phyloP scores from a whole-genome alignment of 2,329 filamentous ascomycete species.

The Botrytis tulipae region DNA sequence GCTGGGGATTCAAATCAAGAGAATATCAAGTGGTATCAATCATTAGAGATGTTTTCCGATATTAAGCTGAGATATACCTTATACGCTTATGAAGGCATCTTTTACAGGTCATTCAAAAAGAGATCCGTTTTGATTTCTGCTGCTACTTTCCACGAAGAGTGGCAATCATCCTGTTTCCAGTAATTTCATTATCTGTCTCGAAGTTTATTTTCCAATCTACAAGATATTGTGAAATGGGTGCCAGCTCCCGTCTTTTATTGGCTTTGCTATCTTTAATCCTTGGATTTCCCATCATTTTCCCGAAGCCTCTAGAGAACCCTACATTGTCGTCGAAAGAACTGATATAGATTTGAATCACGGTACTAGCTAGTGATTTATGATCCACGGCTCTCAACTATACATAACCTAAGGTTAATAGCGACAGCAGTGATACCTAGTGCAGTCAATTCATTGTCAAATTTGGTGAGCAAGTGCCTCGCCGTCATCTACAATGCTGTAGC shows the following conservation, averaged over 20 bases:
- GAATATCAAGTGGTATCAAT: background rate
- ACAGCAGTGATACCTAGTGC: background rate
- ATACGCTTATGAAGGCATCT: background rate
- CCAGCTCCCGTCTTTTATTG: background rate
- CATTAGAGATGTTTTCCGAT: background rate
- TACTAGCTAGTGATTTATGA: background rate
- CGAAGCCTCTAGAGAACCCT: background rate
- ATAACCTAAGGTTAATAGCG: background rate
- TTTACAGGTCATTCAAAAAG: background rate
- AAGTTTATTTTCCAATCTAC: background rate
- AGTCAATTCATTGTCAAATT: background rate
- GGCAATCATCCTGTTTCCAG: background rate
- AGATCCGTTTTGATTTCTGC: background rate
- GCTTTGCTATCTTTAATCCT: background rate
- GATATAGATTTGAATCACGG: background rate
- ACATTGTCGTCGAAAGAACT: background rate
- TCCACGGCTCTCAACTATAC: background rate
- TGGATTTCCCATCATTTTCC: background rate
- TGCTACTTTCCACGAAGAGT: background rate
- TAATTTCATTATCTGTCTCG: background rate
- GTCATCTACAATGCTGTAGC: background rate
- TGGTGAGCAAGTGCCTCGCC: background rate
- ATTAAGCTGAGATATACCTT: background rate
- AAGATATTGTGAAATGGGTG: background rate
- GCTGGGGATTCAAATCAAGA: background rate